Conservation (phyloP, 2,329 filamentous ascomycete species). For the Chaetoscypha palmicola region DNA sequence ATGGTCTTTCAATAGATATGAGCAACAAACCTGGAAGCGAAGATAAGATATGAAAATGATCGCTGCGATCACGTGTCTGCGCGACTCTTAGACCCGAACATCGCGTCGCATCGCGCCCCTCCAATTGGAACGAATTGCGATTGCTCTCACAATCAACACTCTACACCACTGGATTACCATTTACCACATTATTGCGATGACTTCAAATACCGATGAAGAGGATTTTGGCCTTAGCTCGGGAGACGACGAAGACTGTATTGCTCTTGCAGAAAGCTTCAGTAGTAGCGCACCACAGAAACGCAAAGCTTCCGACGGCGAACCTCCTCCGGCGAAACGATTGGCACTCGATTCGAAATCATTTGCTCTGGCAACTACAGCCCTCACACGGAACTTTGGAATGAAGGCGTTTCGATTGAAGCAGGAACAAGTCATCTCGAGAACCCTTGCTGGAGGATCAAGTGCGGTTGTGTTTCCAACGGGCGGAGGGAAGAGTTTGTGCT, state of each 20-base stretch:
- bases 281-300: slow-evolving; percentile 1
- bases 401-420: slow-evolving; percentile 39
- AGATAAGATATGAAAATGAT: too few species aligned
- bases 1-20: too few species aligned
- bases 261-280: slow-evolving; percentile 4
- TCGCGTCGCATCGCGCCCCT: too few species aligned
- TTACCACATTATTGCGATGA: not conserved
- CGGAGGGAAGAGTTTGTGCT: slow-evolving; percentile 38
- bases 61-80: too few species aligned
- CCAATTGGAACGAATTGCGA: too few species aligned
- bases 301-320: not conserved
- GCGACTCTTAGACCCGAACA: too few species aligned
- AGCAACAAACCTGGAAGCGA: too few species aligned
- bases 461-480: slow-evolving; percentile 38
- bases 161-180: not conserved
- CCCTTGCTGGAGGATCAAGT: slow-evolving; percentile 38
- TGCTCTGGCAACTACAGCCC: slow-evolving; percentile 30
- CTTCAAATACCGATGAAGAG: slow-evolving; percentile 1
- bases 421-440: slow-evolving; percentile 36
- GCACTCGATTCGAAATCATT: not conserved
- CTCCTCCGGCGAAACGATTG: slow-evolving; percentile 8
- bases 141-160: not conserved
- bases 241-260: slow-evolving; percentile 16
- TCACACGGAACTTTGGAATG: slow-evolving; percentile 36
- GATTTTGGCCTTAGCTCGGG: slow-evolving; percentile 17